Evolutionary conservation across 129 eudicot species (phyloP).

Genomic region (Centrapalus pauciflorus): DNA sequence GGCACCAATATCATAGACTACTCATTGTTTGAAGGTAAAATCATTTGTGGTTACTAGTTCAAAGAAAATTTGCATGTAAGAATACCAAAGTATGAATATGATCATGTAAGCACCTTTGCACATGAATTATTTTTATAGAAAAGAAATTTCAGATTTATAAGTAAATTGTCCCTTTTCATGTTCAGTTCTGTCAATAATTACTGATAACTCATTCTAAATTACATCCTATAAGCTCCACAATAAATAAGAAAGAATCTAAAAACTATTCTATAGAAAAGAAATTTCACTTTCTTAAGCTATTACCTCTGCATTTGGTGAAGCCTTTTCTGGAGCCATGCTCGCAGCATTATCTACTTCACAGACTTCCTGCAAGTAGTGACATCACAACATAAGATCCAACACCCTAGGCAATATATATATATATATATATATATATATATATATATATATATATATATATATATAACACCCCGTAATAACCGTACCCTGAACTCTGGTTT

Average conservation of each 20-base stretch:
- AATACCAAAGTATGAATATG: neutral
- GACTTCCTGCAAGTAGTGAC: conserved; percentile 45
- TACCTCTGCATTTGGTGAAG: conserved; percentile 55
- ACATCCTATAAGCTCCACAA: neutral
- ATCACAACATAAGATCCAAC: conserved; percentile 10
- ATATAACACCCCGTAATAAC: neutral
- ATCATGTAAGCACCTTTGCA: neutral
- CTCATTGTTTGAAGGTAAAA: neutral
- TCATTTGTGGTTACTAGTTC: conserved; percentile 3
- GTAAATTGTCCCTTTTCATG: too few relatives aligned
- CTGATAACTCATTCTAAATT: neutral
- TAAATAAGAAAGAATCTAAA: conserved; percentile 1
- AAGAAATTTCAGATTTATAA: too few relatives aligned
- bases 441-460: neutral
- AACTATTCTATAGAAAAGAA: too few relatives aligned
- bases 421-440: conserved; percentile 1
- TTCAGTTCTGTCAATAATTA: neutral
- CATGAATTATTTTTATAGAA: neutral
- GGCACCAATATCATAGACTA: neutral
- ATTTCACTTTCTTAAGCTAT: too few relatives aligned
- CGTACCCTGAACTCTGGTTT: conserved; percentile 53
- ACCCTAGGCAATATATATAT: conserved; percentile 1
- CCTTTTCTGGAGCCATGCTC: conserved; percentile 39
- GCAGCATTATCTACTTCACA: conserved; percentile 45
- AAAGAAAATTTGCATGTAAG: neutral